Evolutionary conservation across 352 stramenopile genomes (phyloP), one percentile per base, ranked within the genome.

Genomic region (Phytophthora colocasiae): DNA sequence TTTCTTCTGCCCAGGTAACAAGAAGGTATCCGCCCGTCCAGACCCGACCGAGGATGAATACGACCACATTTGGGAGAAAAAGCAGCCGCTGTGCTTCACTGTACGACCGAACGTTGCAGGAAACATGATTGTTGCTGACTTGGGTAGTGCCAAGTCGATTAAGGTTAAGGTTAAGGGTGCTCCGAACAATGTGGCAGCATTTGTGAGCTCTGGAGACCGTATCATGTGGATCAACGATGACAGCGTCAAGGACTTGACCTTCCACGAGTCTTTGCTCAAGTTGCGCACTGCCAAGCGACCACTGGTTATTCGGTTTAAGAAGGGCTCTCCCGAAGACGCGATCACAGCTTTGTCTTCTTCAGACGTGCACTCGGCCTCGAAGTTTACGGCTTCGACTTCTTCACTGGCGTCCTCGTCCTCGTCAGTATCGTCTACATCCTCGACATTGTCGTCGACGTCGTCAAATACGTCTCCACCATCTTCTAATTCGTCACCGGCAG

Each of bases 1-100:
- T 6, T 95, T 78, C 65, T 96, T 96, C 46, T 94, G 85, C 24
- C 88, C 88, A 1, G 83, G 87, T 47, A 91, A 90, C 63, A 92
- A 94, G 56, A 91, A 93, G 60, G 50, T 83, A 24, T 95, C 86
- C 15, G 73, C 78, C 17, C 88, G 86, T 3, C 88, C 88, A 6
- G 86, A 96, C 1, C 53, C 84, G 1, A 62, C 71, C 0, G 72
- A 73, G 4, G 85, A 96, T 51, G 88, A 96, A 46, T 96, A 93
- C 50, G 88, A 96, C 26, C 88, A 96, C 47, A 73, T 92, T 12
- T 96, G 88, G 88, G 88, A 96, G 57, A 96, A 96, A 80, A 96
- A 96, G 62, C 88, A 96, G 38, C 78, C 88, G 14, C 71, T 96
- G 45, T 83, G 70, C 15, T 96, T 96, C 39, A 96, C 88, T 1